Evolutionary conservation across 495 filamentous ascomycete species (phyloP).

Genomic region (Aspergillus carlsbadensis): DNA sequence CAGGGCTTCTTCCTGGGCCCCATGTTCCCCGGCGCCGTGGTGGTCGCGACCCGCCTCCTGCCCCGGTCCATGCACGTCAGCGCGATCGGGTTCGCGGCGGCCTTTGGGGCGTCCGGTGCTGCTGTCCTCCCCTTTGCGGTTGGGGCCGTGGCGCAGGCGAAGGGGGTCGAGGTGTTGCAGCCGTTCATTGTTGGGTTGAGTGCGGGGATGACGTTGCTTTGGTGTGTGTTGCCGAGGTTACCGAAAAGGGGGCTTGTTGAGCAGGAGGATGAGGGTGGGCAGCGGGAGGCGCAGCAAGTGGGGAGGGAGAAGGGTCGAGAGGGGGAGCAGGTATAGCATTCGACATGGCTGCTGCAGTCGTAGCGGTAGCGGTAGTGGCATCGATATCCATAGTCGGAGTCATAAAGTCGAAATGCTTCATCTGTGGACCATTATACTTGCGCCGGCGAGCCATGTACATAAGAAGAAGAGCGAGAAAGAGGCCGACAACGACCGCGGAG

Average conservation of each 20-base stretch:
- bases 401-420: not conserved
- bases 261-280: too few species aligned
- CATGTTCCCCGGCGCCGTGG: constrained; percentile 66
- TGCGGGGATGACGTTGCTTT: constrained; percentile 54
- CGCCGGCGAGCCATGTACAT: constrained; percentile 19
- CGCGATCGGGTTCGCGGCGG: constrained; percentile 72
- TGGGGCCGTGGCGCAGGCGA: constrained; percentile 77
- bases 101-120: constrained; percentile 73
- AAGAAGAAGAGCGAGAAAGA: constrained; percentile 24
- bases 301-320: not conserved
- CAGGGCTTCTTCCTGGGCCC: constrained; percentile 64
- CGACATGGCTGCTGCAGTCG: too few species aligned
- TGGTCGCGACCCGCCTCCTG: constrained; percentile 69
- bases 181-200: constrained; percentile 72
- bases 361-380: too few species aligned
- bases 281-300: not conserved
- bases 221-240: constrained; percentile 45
- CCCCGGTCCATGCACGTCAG: constrained; percentile 70
- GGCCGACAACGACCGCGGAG: constrained; percentile 23
- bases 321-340: too few species aligned
- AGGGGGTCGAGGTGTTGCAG: constrained; percentile 76
- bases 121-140: constrained; percentile 82
- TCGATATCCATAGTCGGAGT: not conserved
- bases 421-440: not conserved
- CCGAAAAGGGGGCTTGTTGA: not conserved